Conservation (phyloP, 2,329 filamentous ascomycete species). For the Pseudogymnoascus sp. region DNA sequence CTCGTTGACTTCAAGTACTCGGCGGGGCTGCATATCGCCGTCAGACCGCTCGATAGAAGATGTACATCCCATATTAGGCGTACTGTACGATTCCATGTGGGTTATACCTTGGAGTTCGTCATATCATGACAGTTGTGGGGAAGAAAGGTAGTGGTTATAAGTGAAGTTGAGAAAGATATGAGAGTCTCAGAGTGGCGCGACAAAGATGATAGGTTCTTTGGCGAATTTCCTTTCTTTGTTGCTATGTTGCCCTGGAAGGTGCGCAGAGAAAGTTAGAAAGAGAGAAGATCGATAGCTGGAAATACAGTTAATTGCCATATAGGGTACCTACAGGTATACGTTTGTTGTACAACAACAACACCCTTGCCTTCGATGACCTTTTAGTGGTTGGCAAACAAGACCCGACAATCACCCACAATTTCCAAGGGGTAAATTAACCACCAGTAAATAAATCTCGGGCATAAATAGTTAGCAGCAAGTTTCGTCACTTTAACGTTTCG, state of each 20-base stretch:
- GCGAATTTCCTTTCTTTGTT: background rate
- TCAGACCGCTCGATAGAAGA: background rate
- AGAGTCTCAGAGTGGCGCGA: background rate
- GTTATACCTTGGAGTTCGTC: background rate
- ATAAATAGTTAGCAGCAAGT: background rate
- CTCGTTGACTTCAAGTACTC: background rate
- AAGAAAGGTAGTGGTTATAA: background rate
- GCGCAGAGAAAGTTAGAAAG: background rate
- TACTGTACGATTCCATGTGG: background rate
- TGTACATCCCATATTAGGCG: background rate
- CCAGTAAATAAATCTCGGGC: background rate
- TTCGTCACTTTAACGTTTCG: background rate
- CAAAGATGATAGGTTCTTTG: background rate
- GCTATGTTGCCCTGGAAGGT: background rate
- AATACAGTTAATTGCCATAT: background rate
- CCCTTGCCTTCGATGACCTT: background rate
- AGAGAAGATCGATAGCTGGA: background rate
- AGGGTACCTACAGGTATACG: background rate
- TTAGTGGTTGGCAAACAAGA: background rate
- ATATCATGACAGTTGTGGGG: background rate
- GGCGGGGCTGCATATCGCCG: background rate
- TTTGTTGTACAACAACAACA: constrained; percentile 1
- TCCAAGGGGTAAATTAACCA: background rate
- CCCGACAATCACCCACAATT: background rate
- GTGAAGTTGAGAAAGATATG: background rate